These are phyloP conservation scores for Stromatinia cepivora DNA, from an alignment of 2,329 filamentous ascomycete species.

Conservation along the genomic window DNA sequence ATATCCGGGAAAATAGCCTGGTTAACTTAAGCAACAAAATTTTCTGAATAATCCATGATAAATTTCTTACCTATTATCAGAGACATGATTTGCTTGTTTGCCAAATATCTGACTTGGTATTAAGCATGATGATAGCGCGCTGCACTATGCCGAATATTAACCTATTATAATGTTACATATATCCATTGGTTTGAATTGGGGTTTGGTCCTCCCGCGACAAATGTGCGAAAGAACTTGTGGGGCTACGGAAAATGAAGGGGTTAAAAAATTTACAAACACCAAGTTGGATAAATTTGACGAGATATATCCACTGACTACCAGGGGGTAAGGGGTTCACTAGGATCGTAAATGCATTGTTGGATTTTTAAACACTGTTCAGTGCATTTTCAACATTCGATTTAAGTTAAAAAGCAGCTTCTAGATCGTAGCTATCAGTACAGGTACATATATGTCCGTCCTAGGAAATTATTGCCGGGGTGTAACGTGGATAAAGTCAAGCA, in stretches of 20 bases:
- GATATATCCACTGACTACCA: not conserved
- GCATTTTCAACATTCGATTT: conserved; percentile 13
- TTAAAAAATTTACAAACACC: not conserved
- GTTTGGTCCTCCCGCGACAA: conserved; percentile 10
- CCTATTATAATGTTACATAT: not conserved
- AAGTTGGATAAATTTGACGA: conserved; percentile 11
- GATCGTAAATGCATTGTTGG: conserved; percentile 19
- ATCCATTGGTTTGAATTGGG: not conserved
- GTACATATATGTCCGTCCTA: not conserved
- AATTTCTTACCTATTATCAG: not conserved
- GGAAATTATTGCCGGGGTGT: not conserved
- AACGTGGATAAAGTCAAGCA: not conserved
- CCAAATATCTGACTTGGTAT: not conserved
- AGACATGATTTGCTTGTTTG: not conserved
- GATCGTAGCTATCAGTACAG: conserved; percentile 11
- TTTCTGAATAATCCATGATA: conserved; percentile 18
- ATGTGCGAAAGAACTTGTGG: conserved; percentile 18
- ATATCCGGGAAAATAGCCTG: conserved; percentile 17
- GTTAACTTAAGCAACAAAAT: not conserved
- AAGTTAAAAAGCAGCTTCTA: conserved; percentile 11
- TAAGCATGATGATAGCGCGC: not conserved
- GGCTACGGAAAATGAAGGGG: conserved; percentile 16
- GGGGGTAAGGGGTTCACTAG: not conserved
- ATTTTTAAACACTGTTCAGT: conserved; percentile 20
- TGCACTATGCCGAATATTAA: conserved; percentile 9